phyloP scores from a whole-genome alignment of 345 rosid genomes.

The Boechera stricta region DNA sequence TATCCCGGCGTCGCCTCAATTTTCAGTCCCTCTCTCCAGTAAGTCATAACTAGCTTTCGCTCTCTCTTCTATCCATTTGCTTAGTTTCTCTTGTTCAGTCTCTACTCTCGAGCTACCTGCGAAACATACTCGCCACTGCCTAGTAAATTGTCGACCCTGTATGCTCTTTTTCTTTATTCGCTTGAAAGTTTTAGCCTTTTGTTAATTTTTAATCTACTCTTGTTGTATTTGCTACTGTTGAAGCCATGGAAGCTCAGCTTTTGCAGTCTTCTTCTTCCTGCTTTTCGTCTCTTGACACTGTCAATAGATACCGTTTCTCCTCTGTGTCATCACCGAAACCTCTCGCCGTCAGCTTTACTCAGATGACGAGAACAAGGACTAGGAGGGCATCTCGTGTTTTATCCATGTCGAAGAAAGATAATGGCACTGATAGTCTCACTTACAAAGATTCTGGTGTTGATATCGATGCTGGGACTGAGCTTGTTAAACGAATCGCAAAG shows the following conservation, averaged over 20 bases:
- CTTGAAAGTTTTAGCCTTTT: conserved; percentile 18
- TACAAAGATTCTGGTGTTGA: conserved; percentile 94
- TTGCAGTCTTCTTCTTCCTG: conserved; percentile 40
- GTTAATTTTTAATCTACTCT: conserved; percentile 1
- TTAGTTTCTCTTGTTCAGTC: not conserved
- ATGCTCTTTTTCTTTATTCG: not conserved
- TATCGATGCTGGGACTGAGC: conserved; percentile 93
- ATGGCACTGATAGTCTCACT: conserved; percentile 52
- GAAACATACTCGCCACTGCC: not conserved
- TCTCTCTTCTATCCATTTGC: not conserved
- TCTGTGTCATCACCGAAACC: conserved; percentile 20
- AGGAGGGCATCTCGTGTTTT: not conserved
- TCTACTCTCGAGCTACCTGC: not conserved
- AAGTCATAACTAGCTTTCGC: not conserved
- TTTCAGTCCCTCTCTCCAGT: conserved; percentile 1
- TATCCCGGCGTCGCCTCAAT: conserved; percentile 10
- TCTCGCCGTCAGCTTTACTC: conserved; percentile 32
- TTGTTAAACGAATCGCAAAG: conserved; percentile 78
- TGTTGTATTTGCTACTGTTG: conserved; percentile 1
- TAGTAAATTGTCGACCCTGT: not conserved
- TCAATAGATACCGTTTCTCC: conserved; percentile 33
- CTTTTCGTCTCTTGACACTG: conserved; percentile 6
- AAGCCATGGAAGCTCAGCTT: conserved; percentile 41
- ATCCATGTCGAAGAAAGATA: conserved; percentile 45
- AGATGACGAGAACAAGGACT: conserved; percentile 19